Base-by-base conservation (phyloP, 192 early-diverging fungal genomes). In the Geosiphon pyriformis region DNA sequence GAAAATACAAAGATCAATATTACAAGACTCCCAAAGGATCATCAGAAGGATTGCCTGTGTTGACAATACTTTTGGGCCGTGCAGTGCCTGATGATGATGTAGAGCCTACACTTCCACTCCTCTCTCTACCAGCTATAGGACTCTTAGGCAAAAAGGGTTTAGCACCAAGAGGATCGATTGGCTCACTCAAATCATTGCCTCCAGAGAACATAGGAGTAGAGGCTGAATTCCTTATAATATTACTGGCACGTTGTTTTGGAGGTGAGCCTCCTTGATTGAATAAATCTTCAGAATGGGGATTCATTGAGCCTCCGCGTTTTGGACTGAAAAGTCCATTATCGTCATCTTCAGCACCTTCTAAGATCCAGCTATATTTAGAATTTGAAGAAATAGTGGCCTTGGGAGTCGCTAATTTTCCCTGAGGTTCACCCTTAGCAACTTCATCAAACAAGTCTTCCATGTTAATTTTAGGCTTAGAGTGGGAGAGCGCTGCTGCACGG, bases 361-460 rank as follows among this genome's bases (percentile, higher is more conserved):
- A 29, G 52, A 67, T 67, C 65, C 65, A 67, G 46, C 65, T 67
- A 47, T 67, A 67, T 67, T 67, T 67, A 18, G 65, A 67, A 57
- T 57, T 67, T 0, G 54, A 67, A 49, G 35, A 29, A 56, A 67
- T 67, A 4, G 65, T 49, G 4, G 65, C 46, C 56, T 67, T 67
- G 22, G 65, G 53, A 22, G 26, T 18, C 2, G 32, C 27, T 10
- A 22, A 10, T 54, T 26, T 54, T 4, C 52, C 52, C 26, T 54
- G 52, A 26, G 56, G 56, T 22, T 12, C 27, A 57, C 33, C 20
- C 1, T 67, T 67, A 26, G 51, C 65, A 20, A 66, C 23, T 30
- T 66, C 64, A 35, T 37, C 29, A 3, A 66, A 27, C n/a, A 56
- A 23, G 30, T 67, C 65, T 29, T 67, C 53, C 20, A 67, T 30